Base-by-base conservation (phyloP, 225 moss, liverwort and hornwort species). In the Sphagnum contortum region DNA sequence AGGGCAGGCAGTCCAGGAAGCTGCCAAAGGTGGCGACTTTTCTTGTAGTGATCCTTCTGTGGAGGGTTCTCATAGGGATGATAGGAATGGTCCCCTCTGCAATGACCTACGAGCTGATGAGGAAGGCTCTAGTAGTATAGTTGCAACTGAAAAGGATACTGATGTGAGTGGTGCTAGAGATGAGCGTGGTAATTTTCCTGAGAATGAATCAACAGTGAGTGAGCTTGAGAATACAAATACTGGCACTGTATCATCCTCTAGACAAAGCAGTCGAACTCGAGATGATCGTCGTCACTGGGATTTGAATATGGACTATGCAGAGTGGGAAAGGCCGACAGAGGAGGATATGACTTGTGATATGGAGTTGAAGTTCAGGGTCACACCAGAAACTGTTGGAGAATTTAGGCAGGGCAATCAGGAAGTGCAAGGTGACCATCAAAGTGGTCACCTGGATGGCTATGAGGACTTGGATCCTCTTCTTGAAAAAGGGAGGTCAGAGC, bases 281-380 rank as follows among this genome's bases (percentile, higher is more conserved):
- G 96, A 98, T 74, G 92, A 80, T 12, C 85, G 96, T 63, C 76
- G 91, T 50, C 98, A 98, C 69, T 98, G 98, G 98, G 98, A 98
- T 76, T 73, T 98, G 82, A 98, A 98, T 57, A 98, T 98, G 98
- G 98, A 98, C 69, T 91, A 93, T 93, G 98, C 91, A 75, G 91
- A 98, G 68, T 98, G 98, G 98, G 93, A 86, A 68, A 86, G 93
- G 70, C 89, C 93, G 12, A 59, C 87, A 80, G 77, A 68, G 69
- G 80, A 83, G 58, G 70, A 80, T 55, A 66, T 46, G 57, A 70
- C 66, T 65, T 52, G 56, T 44, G 66, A 66, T 48, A 12, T 51
- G 64, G 62, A 62, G 57, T 68, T 75, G 70, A 69, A 73, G 45
- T 49, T 61, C 29, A 48, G 61, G 64, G 71, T 44, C 12, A 10